Conservation (phyloP, 768 basidiomycete species). For the Tricholoma matsutake region DNA sequence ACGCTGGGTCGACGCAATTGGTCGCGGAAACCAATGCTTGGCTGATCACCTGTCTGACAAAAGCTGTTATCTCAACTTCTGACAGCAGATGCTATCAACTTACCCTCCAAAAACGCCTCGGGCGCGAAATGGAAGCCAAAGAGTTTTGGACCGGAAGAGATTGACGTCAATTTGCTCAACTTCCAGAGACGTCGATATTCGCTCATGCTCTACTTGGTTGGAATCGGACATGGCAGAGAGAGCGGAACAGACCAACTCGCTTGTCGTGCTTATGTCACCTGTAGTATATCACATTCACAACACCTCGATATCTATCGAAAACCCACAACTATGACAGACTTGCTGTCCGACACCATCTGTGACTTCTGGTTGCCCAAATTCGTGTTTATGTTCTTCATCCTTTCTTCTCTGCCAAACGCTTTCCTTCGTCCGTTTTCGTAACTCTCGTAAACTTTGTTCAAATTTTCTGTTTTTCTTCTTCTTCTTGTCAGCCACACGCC, state of each 20-base stretch:
- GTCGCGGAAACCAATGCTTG: conserved; percentile 84
- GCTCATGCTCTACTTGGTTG: conserved; percentile 58
- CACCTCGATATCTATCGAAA: conserved; percentile 86
- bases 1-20: conserved; percentile 62
- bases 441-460: conserved; percentile 80
- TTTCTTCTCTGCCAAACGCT: conserved; percentile 18
- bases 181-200: conserved; percentile 71
- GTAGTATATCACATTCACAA: conserved; percentile 38
- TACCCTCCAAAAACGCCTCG: conserved; percentile 82
- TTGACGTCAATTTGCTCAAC: conserved; percentile 77
- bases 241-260: not conserved
- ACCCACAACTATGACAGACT: conserved; percentile 87
- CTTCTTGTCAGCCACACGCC: conserved; percentile 60
- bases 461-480: conserved; percentile 75
- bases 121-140: conserved; percentile 57
- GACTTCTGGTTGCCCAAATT: conserved; percentile 60
- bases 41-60: conserved; percentile 69
- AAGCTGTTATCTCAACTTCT: not conserved
- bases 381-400: conserved; percentile 72
- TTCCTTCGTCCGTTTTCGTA: conserved; percentile 5
- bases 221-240: conserved; percentile 24
- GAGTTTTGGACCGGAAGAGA: conserved; percentile 72
- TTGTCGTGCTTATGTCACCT: too few relatives aligned
- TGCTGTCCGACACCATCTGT: conserved; percentile 60
- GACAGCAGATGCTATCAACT: conserved; percentile 10